Conservation (phyloP, 2,329 filamentous ascomycete genomes). For the Nothophoma quercina region DNA sequence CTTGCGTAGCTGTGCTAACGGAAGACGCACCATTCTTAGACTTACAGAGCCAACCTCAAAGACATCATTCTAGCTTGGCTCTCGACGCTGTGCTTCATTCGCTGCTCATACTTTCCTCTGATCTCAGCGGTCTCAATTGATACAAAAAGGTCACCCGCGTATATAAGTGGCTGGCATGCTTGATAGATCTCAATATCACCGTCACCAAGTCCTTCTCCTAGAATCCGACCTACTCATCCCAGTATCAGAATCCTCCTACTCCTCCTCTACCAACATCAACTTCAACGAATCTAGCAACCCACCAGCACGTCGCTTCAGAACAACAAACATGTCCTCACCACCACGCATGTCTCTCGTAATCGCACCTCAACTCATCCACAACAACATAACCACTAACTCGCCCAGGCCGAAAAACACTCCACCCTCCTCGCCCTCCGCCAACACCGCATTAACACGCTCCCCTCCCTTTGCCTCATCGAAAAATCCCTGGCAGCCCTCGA, state of each 20-base stretch:
- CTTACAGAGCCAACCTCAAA: background rate
- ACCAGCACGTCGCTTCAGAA: slow-evolving; percentile 32
- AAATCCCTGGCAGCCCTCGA: slow-evolving; percentile 67
- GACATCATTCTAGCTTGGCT: background rate
- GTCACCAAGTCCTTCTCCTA: no score
- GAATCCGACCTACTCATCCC: no score
- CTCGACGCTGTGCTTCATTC: background rate
- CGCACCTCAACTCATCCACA: background rate
- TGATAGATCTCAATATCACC: no score
- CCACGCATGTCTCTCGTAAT: slow-evolving; percentile 37
- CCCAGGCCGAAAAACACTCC: slow-evolving; percentile 58
- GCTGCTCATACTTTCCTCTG: background rate
- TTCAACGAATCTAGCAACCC: slow-evolving; percentile 36
- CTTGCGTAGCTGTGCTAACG: no score
- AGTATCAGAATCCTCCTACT: slow-evolving; percentile 36
- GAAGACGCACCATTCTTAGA: background rate
- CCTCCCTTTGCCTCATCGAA: slow-evolving; percentile 75
- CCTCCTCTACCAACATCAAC: slow-evolving; percentile 26
- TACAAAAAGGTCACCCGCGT: no score
- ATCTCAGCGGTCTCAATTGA: background rate
- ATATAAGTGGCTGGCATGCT: no score
- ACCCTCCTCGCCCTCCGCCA: slow-evolving; percentile 70
- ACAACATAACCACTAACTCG: background rate
- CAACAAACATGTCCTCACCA: slow-evolving; percentile 37
- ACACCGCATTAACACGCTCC: slow-evolving; percentile 76